Evolutionary conservation across 768 basidiomycete species (phyloP).

Genomic region (Lactarius tabidus): DNA sequence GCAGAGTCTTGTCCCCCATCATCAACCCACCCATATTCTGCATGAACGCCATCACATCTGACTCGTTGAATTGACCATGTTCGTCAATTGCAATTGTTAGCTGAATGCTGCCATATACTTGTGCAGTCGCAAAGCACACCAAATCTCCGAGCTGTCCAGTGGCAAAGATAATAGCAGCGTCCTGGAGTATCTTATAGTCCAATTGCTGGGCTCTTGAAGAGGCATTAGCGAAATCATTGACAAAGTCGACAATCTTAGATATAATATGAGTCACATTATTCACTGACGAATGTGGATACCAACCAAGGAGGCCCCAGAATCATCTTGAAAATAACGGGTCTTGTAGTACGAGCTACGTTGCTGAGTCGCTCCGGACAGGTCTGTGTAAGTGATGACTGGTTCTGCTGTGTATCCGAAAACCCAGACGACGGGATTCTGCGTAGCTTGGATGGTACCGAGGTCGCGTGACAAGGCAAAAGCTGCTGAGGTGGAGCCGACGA

Average conservation of each 20-base stretch:
- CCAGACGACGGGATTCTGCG: slow-evolving; percentile 28
- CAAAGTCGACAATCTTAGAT: slow-evolving; percentile 39
- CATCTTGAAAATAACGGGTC: slow-evolving; percentile 39
- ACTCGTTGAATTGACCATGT: slow-evolving; percentile 46
- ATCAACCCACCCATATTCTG: slow-evolving; percentile 27
- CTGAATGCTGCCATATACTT: no score
- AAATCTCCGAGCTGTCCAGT: slow-evolving; percentile 47
- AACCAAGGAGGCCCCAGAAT: no score
- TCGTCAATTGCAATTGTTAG: slow-evolving; percentile 31
- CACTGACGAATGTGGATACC: neutral
- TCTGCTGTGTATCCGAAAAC: slow-evolving; percentile 30
- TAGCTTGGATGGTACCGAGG: slow-evolving; percentile 28
- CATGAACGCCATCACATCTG: slow-evolving; percentile 51
- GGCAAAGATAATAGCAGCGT: slow-evolving; percentile 46
- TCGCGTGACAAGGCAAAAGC: slow-evolving; percentile 30
- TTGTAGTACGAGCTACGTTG: slow-evolving; percentile 41
- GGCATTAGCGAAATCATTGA: slow-evolving; percentile 44
- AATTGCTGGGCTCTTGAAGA: slow-evolving; percentile 42
- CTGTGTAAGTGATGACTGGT: slow-evolving; percentile 28
- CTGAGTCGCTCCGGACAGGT: slow-evolving; percentile 39
- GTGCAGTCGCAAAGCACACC: slow-evolving; percentile 48
- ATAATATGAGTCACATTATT: neutral
- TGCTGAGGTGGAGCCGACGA: neutral
- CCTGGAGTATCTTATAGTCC: slow-evolving; percentile 44
- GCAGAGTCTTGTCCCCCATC: no score